These are phyloP conservation scores for Monosporascus ibericus DNA, from an alignment of 2,329 filamentous ascomycete genomes.

Conservation along the genomic window DNA sequence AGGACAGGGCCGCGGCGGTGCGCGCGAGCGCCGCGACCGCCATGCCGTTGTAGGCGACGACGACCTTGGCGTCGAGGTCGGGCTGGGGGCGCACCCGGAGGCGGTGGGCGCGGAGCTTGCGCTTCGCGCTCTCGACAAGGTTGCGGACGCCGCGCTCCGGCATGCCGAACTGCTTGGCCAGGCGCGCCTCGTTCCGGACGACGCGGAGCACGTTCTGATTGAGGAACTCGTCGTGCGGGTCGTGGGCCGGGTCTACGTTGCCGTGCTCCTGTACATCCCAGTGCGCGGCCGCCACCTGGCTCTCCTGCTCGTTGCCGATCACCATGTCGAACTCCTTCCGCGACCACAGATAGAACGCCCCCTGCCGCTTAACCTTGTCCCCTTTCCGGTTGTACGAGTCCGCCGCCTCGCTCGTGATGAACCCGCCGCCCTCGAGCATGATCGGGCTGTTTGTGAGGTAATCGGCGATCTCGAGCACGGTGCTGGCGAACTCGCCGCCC, in stretches of 20 bases:
- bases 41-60: conserved; percentile 83
- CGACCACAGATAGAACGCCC: conserved; percentile 94
- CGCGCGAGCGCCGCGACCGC: conserved; percentile 78
- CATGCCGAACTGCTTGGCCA: conserved; percentile 71
- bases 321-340: conserved; percentile 76
- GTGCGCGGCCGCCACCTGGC: conserved; percentile 71
- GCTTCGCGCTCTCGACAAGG: conserved; percentile 60
- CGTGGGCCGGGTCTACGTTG: conserved; percentile 75
- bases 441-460: conserved; percentile 74
- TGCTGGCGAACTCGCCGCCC: conserved; percentile 67
- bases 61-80: conserved; percentile 79
- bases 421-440: conserved; percentile 62
- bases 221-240: conserved; percentile 89
- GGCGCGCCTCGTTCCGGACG: conserved; percentile 57
- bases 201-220: conserved; percentile 85
- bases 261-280: conserved; percentile 81
- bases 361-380: conserved; percentile 78
- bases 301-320: conserved; percentile 58
- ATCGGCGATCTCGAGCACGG: conserved; percentile 76
- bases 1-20: conserved; percentile 61
- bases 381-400: conserved; percentile 72
- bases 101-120: conserved; percentile 64
- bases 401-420: conserved; percentile 84
- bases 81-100: conserved; percentile 71
- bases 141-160: conserved; percentile 61